These are phyloP conservation scores for Rhytidiadelphus loreus DNA, from an alignment of 225 moss, liverwort and hornwort genomes.

Conservation along the genomic window DNA sequence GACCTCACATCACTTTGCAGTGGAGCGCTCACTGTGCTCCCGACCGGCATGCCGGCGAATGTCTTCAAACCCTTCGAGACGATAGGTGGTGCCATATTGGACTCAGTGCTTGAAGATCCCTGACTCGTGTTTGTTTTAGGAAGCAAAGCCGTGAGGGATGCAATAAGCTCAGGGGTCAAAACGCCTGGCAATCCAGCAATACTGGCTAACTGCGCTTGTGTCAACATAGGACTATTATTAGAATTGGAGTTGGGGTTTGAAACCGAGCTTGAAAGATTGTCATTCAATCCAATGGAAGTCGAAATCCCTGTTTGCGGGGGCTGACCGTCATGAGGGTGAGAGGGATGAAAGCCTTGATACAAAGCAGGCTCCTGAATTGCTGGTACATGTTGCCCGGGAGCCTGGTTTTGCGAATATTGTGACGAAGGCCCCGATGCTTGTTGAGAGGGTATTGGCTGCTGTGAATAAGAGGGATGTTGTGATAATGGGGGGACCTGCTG, in stretches of 20 bases:
- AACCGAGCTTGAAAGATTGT: slow-evolving; percentile 10
- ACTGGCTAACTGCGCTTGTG: slow-evolving; percentile 56
- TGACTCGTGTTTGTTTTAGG: slow-evolving; percentile 59
- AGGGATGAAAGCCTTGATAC: slow-evolving; percentile 45
- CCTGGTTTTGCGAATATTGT: slow-evolving; percentile 39
- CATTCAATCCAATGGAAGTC: slow-evolving; percentile 26
- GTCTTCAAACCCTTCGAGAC: slow-evolving; percentile 30
- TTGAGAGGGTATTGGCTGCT: slow-evolving; percentile 50
- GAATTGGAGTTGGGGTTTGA: slow-evolving; percentile 12
- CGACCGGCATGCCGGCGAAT: slow-evolving; percentile 21
- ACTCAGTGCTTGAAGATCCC: slow-evolving; percentile 25
- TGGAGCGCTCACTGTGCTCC: slow-evolving; percentile 19
- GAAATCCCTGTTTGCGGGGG: slow-evolving; percentile 31
- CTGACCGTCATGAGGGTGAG: slow-evolving; percentile 40
- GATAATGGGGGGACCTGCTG: slow-evolving; percentile 35
- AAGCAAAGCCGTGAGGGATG: slow-evolving; percentile 81
- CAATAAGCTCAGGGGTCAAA: slow-evolving; percentile 85
- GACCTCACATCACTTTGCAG: slow-evolving; percentile 35
- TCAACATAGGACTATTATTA: slow-evolving; percentile 30
- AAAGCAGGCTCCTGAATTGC: slow-evolving; percentile 34
- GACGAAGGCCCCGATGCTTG: slow-evolving; percentile 26
- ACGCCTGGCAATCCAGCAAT: slow-evolving; percentile 69
- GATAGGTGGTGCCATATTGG: slow-evolving; percentile 13
- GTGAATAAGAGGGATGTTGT: slow-evolving; percentile 47
- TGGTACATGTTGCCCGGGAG: slow-evolving; percentile 40